Conservation (phyloP, 2,329 filamentous ascomycete genomes). For the Pseudonectria foliicola region DNA sequence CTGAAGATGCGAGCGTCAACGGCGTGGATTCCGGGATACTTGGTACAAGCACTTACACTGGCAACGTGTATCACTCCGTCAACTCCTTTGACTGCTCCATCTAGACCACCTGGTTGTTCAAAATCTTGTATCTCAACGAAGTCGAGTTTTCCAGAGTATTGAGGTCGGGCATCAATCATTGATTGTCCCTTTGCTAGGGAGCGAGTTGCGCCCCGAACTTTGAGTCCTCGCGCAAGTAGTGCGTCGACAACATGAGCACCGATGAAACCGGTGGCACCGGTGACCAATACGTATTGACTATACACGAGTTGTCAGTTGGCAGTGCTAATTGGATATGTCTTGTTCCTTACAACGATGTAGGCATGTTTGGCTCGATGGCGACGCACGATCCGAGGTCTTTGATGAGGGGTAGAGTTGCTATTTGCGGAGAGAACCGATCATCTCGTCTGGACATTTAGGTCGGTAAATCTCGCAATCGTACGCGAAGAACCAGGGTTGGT, state of each 20-base stretch:
- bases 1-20: slow-evolving; percentile 10
- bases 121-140: slow-evolving; percentile 38
- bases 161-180: slow-evolving; percentile 31
- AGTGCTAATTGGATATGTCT: too few relatives aligned
- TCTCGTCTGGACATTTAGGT: too few relatives aligned
- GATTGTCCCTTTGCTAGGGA: slow-evolving; percentile 22
- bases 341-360: too few relatives aligned
- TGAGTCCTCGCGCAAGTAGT: slow-evolving; percentile 22
- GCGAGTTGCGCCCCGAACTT: slow-evolving; percentile 25
- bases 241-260: slow-evolving; percentile 29
- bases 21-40: rapidly evolving
- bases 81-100: slow-evolving; percentile 31
- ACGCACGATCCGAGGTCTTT: too few relatives aligned
- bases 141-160: slow-evolving; percentile 29
- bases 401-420: too few relatives aligned
- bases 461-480: too few relatives aligned
- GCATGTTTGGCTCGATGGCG: too few relatives aligned
- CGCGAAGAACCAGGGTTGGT: too few relatives aligned
- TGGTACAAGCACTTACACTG: slow-evolving; percentile 26
- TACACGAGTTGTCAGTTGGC: neutral
- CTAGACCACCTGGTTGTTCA: slow-evolving; percentile 28
- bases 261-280: slow-evolving; percentile 23
- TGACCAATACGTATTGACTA: slow-evolving; percentile 15
- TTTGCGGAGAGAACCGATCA: too few relatives aligned
- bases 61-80: slow-evolving; percentile 39